Conservation (phyloP, 2,329 filamentous ascomycete species). For the Magnaporthales sp. region DNA sequence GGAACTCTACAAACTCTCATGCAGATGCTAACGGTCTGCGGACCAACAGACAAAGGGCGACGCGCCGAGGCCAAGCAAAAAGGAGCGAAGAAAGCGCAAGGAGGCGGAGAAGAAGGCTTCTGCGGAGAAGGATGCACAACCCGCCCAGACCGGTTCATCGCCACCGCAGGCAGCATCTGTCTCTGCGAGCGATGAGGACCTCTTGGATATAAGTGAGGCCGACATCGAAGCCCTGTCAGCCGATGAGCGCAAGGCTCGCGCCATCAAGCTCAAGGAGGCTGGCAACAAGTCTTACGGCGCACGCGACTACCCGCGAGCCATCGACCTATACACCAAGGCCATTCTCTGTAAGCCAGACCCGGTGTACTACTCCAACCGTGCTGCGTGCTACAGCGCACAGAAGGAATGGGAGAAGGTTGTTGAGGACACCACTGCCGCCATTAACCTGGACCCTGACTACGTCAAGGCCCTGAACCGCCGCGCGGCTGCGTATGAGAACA, state of each 20-base stretch:
- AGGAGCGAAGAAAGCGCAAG: conserved; percentile 82
- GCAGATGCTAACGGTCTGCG: neutral
- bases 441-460: conserved; percentile 90
- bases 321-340: conserved; percentile 90
- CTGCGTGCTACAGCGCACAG: conserved; percentile 92
- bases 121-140: conserved; percentile 14
- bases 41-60: conserved; percentile 26
- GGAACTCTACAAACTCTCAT: neutral
- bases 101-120: conserved; percentile 52
- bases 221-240: conserved; percentile 41
- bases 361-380: conserved; percentile 98
- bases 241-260: conserved; percentile 76
- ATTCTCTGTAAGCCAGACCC: conserved; percentile 96
- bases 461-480: conserved; percentile 96
- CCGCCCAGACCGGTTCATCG: conserved; percentile 16
- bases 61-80: conserved; percentile 73
- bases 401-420: conserved; percentile 93
- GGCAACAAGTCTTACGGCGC: conserved; percentile 94
- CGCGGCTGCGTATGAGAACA: conserved; percentile 93
- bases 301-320: conserved; percentile 90
- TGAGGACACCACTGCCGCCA: conserved; percentile 90
- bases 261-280: conserved; percentile 84
- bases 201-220: conserved; percentile 58
- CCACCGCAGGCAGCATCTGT: conserved; percentile 41
- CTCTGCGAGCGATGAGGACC: conserved; percentile 51